Evolutionary conservation across 2,329 filamentous ascomycete species (phyloP).

Genomic region (Aureobasidium sp.): DNA sequence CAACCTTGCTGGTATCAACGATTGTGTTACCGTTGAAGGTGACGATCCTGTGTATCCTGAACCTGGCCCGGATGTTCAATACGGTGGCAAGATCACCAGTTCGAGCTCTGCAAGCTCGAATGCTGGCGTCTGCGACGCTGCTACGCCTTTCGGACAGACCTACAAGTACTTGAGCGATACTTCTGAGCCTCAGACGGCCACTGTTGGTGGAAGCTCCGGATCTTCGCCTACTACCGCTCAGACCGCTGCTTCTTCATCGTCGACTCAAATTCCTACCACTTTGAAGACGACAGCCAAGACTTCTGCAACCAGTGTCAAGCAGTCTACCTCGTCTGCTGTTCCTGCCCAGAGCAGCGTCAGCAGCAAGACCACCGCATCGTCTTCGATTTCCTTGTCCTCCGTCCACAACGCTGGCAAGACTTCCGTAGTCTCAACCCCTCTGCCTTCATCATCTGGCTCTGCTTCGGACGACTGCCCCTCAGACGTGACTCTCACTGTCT

Average conservation of each 20-base stretch:
- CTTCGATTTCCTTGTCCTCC: background rate
- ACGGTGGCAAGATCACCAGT: constrained; percentile 29
- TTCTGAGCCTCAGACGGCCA: background rate
- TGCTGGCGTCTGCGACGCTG: constrained; percentile 26
- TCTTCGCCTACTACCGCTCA: constrained; percentile 6
- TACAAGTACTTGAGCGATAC: constrained; percentile 18
- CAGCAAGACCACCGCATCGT: background rate
- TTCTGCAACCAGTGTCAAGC: background rate
- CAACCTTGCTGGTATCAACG: constrained; percentile 35
- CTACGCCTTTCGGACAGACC: constrained; percentile 24
- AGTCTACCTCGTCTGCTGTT: background rate
- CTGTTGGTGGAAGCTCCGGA: background rate
- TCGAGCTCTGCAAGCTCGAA: constrained; percentile 20
- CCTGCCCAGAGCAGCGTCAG: background rate
- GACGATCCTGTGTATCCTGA: constrained; percentile 35
- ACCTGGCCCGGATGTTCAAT: constrained; percentile 35
- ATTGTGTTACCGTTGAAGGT: constrained; percentile 33
- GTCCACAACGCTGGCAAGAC: background rate
- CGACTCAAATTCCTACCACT: constrained; percentile 1
- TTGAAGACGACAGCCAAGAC: background rate
- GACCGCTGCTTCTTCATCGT: constrained; percentile 1
- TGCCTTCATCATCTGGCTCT: background rate
- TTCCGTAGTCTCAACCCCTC: background rate
- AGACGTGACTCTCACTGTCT: constrained; percentile 11
- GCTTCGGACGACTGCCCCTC: constrained; percentile 3